Conservation (phyloP, 164 flowering plant genomes). For the Malania oleifera region DNA sequence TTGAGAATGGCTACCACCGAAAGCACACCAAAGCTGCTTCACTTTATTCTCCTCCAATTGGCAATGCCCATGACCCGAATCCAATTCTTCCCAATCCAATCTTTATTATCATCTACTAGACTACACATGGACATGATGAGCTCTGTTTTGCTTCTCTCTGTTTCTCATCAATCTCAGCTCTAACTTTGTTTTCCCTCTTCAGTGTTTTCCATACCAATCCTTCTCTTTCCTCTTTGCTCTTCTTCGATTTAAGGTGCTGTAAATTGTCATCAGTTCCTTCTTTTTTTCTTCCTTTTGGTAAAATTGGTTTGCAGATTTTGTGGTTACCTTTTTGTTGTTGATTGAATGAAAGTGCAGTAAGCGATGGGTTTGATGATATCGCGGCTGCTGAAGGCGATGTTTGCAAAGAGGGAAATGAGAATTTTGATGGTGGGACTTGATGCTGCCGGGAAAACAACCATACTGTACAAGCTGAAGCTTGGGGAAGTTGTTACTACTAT, state of each 20-base stretch:
- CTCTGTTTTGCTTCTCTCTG: too few relatives aligned
- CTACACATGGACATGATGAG: too few relatives aligned
- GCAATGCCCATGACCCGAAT: conserved; percentile 16
- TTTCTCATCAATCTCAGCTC: neutral
- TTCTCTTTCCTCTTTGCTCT: neutral
- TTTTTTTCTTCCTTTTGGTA: too few relatives aligned
- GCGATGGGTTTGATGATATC: conserved; percentile 40
- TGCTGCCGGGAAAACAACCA: conserved; percentile 41
- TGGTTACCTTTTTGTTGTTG: neutral
- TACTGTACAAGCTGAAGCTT: conserved; percentile 40
- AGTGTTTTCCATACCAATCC: neutral
- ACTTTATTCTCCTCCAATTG: conserved; percentile 26
- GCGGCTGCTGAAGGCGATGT: conserved; percentile 26
- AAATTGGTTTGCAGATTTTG: too few relatives aligned
- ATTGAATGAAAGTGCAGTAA: neutral
- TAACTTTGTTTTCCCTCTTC: neutral
- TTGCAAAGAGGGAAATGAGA: conserved; percentile 44
- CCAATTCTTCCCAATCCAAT: conserved; percentile 12
- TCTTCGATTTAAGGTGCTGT: too few relatives aligned
- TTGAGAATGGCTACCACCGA: too few relatives aligned
- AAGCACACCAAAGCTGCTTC: conserved; percentile 1
- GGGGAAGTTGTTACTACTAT: conserved; percentile 43
- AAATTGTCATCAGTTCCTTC: too few relatives aligned
- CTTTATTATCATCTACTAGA: neutral
- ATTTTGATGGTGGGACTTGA: conserved; percentile 47